A percentile compares a stretch with the other conserved stretches of the same genome.
Evolutionary conservation across 768 basidiomycete species (phyloP).

Genomic region (Boletus patriciae): DNA sequence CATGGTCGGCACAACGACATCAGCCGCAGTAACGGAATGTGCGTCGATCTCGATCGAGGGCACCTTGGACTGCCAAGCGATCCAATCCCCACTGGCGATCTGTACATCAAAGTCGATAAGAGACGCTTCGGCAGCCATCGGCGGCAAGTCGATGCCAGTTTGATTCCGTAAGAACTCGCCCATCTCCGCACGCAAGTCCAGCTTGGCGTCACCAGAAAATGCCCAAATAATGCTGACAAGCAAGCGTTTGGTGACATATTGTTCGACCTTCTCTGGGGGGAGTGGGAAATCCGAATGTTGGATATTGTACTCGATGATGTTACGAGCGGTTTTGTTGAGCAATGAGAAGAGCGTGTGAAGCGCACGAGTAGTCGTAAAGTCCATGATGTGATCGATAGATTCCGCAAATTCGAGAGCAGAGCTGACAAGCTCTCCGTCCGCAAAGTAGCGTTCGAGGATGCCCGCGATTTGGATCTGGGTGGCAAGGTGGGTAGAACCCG

Average conservation of each 20-base stretch:
- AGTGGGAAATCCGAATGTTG: constrained; percentile 97
- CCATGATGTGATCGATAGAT: constrained; percentile 97
- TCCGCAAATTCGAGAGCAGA: constrained; percentile 77
- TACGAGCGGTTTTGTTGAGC: constrained; percentile 92
- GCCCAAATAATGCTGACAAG: constrained; percentile 96
- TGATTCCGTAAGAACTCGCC: constrained; percentile 83
- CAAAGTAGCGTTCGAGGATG: constrained; percentile 82
- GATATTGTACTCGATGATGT: constrained; percentile 90
- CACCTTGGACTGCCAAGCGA: constrained; percentile 87
- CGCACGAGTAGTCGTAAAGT: constrained; percentile 89
- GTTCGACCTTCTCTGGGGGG: constrained; percentile 76
- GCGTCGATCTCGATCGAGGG: constrained; percentile 97
- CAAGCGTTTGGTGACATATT: constrained; percentile 87
- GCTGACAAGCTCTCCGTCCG: constrained; percentile 76
- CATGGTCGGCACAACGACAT: constrained; percentile 97
- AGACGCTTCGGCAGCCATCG: constrained; percentile 70
- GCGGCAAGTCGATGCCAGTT: constrained; percentile 88
- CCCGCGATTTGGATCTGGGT: constrained; percentile 75
- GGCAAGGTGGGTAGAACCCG: constrained; percentile 59
- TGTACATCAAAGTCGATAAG: constrained; percentile 96
- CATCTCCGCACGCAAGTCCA: constrained; percentile 85
- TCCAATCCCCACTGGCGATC: constrained; percentile 82
- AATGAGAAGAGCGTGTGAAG: constrained; percentile 96
- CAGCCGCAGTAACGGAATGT: constrained; percentile 92
- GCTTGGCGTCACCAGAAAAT: constrained; percentile 93